Evolutionary conservation across 352 stramenopile genomes (phyloP), one percentile per base, ranked within the genome.

Genomic region (Plasmopara viticola): DNA sequence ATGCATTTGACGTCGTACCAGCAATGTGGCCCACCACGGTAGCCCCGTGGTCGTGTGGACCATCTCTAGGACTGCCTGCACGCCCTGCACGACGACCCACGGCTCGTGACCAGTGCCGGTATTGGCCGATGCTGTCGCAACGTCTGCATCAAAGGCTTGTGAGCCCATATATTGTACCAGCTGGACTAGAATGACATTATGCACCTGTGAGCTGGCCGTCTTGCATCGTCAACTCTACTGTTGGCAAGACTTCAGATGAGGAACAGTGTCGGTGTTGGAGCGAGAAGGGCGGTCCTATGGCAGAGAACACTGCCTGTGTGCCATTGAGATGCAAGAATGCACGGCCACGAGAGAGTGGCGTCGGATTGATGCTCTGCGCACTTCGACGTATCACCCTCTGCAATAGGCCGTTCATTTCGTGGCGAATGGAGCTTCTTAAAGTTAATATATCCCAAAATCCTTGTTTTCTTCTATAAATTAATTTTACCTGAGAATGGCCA

Each of bases 11-110:
- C 59, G 13, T 47, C 48, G 2, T 50, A 86, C 78, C 48, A 72
- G 53, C 14, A 90, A 64, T 29, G 78, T 86, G 7, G 80, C 74
- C 80, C 80, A 90, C 80, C 80, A 90, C 1, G 80, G 80, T 57
- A 90, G 53, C 2, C 80, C 80, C 18, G 75, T 86, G 15, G 72
- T 75, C 42, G 48, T 65, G 65, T 90, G 80, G 20, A 90, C 65
- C 13, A 61, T 54, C 40, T 90, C 80, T 20, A 90, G 67, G 41
- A 70, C 44, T 15, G 67, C 59, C 46, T 90, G 80, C 40, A 84
- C 72, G 20, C 55, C 70, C 44, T 88, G 73, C 10, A 90, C 77
- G 9, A 88, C 39, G 13, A 50, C 56, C 67, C 56, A 78, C 14
- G 67, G 61, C 40, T 80, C 70, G n/a, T 63, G n/a, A 14, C 59